Base-by-base conservation (phyloP, 2,329 filamentous ascomycete genomes). In the Colletotrichum camelliae region DNA sequence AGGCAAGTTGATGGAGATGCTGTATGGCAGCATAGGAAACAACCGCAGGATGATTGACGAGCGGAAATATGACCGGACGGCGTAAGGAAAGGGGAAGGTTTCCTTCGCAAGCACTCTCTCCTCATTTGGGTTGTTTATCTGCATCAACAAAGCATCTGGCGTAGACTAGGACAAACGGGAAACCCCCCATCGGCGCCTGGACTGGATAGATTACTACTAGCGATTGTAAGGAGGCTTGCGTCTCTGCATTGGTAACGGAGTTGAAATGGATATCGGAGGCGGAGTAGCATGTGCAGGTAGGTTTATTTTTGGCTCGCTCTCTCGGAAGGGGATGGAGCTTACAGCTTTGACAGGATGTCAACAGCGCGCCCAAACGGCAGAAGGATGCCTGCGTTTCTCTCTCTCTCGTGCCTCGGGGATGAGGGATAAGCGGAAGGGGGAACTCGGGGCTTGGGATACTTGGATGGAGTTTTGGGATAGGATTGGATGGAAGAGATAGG, bases 1-100 rank as follows among this genome's bases (percentile, higher is more conserved):
- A 88, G 91, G 92, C 74, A 95, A 95, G 84, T 87, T 97, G 79
- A 92, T 97, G 90, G 93, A 96, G 86, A 91, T 94, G 84, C 85
- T 97, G 4, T 96, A 94, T 82, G 94, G 92, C 3, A 87, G 79
- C 33, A 81, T 83, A 13, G 58, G 75, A 66, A 81, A 82, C 67
- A 79, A 79, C 70, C 80, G 78, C 72, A 80, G 82, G 60, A 79
- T 81, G 74, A 85, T 86, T 75, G 84, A 84, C 16, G 80, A 81
- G 61, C 31, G 74, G 58, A 67, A 72, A 5, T 75, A 76, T 39
- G 74, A 52, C 39, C 71, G 74, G 21, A 76, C 72, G 21, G 52
- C 52, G 9, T 76, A 24, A 55, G 68, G 27, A 43, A 21, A 13
- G 58, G 31, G 39, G 24, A 3, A 15, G 18, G n/a, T 24, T 35